Evolutionary conservation across 768 basidiomycete species (phyloP).

Genomic region (Megacollybia marginata): DNA sequence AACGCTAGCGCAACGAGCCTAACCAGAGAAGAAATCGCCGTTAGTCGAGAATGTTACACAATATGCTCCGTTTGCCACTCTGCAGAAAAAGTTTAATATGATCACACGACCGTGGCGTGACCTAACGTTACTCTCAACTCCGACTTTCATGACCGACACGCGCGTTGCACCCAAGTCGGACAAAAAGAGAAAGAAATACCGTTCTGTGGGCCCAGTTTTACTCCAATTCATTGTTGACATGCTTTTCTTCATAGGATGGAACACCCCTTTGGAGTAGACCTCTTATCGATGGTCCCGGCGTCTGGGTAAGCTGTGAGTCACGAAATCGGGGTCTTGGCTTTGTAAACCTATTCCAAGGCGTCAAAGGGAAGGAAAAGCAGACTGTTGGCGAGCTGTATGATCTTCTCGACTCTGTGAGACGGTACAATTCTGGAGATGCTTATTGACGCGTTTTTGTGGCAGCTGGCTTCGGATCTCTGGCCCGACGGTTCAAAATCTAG

Average conservation of each 20-base stretch:
- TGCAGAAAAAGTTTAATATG: too few species aligned
- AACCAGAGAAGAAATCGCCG: too few species aligned
- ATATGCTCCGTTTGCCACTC: too few species aligned
- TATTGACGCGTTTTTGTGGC: constrained; percentile 4
- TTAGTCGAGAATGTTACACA: too few species aligned
- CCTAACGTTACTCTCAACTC: too few species aligned
- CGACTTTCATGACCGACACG: too few species aligned
- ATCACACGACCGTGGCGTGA: too few species aligned
- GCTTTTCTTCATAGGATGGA: constrained; percentile 43
- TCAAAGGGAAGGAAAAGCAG: constrained; percentile 79
- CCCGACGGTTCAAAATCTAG: constrained; percentile 27
- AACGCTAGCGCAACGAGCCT: too few species aligned
- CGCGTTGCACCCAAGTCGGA: not conserved
- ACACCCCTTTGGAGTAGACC: constrained; percentile 59
- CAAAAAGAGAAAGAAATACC: constrained; percentile 36
- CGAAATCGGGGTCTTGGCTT: not conserved
- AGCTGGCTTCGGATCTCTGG: constrained; percentile 74
- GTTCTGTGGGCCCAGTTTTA: constrained; percentile 32
- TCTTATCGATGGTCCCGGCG: constrained; percentile 69
- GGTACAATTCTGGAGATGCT: not conserved
- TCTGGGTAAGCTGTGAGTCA: constrained; percentile 72
- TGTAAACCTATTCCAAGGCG: constrained; percentile 25
- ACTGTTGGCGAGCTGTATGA: constrained; percentile 72
- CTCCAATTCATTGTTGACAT: constrained; percentile 1
- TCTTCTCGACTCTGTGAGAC: constrained; percentile 64